Percentiles rank a stretch among this genome's conserved stretches.
phyloP scores from a whole-genome alignment of 2,329 filamentous ascomycete genomes.

The Gnomoniopsis sp. region DNA sequence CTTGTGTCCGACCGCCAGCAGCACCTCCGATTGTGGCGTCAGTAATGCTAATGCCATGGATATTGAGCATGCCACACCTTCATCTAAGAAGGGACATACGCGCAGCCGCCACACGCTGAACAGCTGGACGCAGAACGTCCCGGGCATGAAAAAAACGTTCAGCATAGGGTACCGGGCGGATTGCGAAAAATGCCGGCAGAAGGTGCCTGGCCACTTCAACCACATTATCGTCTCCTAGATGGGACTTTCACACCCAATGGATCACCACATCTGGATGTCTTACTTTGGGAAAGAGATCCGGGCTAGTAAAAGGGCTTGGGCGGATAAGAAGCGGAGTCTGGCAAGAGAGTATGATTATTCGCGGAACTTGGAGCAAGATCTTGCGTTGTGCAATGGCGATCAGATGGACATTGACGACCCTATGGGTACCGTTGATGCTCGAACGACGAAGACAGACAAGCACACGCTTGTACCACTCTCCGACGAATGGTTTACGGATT shows the following conservation, averaged over 20 bases:
- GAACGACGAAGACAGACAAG: background rate
- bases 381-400: background rate
- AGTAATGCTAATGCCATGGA: constrained; percentile 26
- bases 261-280: constrained; percentile 8
- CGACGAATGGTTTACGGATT: constrained; percentile 12
- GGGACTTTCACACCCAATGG: constrained; percentile 9
- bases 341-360: background rate
- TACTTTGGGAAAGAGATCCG: constrained; percentile 9
- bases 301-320: constrained; percentile 13
- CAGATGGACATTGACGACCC: constrained; percentile 1
- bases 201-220: constrained; percentile 76
- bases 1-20: constrained; percentile 12
- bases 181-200: constrained; percentile 73
- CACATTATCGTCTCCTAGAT: constrained; percentile 68
- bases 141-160: constrained; percentile 66
- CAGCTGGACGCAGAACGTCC: constrained; percentile 54
- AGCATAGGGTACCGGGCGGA: constrained; percentile 76
- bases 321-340: constrained; percentile 8
- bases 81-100: constrained; percentile 51
- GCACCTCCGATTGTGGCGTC: background rate
- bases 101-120: constrained; percentile 59
- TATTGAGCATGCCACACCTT: constrained; percentile 43
- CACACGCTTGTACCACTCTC: background rate
- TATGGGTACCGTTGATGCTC: background rate
- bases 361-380: background rate